Percentiles rank a stretch among this genome's conserved stretches.
phyloP scores from a whole-genome alignment of 225 moss, liverwort and hornwort species.

The Physcomitrium patens region DNA sequence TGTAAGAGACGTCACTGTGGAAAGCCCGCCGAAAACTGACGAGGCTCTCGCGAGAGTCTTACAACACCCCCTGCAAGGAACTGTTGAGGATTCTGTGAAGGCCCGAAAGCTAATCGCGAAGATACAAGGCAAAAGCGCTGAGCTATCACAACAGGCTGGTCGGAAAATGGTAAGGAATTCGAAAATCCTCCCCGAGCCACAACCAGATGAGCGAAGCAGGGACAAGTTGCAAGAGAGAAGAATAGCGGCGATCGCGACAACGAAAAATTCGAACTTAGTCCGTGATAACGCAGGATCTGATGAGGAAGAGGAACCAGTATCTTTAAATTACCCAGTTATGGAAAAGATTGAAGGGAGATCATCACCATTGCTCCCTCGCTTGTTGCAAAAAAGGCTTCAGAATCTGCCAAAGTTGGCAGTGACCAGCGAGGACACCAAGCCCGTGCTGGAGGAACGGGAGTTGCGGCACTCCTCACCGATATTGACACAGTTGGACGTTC shows the following conservation, averaged over 20 bases:
- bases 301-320: conserved; percentile 39
- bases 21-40: conserved; percentile 16
- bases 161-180: conserved; percentile 27
- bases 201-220: conserved; percentile 35
- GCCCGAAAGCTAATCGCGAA: conserved; percentile 27
- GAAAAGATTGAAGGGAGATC: conserved; percentile 39
- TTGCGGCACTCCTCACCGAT: conserved; percentile 49
- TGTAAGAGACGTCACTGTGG: not conserved
- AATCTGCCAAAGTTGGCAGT: conserved; percentile 45
- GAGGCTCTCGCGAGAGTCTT: conserved; percentile 20
- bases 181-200: conserved; percentile 31
- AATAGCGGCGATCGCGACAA: conserved; percentile 22
- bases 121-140: conserved; percentile 26
- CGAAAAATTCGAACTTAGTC: conserved; percentile 29
- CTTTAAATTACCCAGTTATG: conserved; percentile 36
- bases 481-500: conserved; percentile 43
- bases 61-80: conserved; percentile 43
- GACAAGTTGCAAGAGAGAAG: conserved; percentile 32
- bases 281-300: conserved; percentile 17
- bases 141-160: conserved; percentile 15
- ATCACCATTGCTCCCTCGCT: conserved; percentile 35
- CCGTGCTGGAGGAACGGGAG: conserved; percentile 48
- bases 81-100: conserved; percentile 38
- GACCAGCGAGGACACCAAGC: conserved; percentile 31
- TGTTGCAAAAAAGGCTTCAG: conserved; percentile 40